Evolutionary conservation across 768 basidiomycete genomes (phyloP), one percentile per base, ranked within the genome.

Genomic region (Termitomyces sp.): DNA sequence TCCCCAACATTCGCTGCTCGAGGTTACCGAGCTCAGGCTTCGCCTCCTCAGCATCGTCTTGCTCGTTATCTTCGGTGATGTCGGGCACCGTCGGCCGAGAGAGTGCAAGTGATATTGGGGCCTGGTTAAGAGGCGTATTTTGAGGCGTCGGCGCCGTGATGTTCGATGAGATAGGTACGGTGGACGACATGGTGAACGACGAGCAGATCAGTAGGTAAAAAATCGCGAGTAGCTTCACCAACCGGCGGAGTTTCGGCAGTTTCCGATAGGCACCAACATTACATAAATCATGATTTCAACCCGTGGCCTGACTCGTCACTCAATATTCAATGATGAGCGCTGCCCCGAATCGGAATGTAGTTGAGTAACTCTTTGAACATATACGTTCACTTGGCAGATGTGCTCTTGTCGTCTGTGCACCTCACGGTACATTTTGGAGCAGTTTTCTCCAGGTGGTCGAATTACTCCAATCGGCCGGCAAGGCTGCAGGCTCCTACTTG

Each of bases 81-180:
- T 90, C 90, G 61, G 92, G 92, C 51, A 92, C 90, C 2, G 90
- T 88, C 9, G 95, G 95, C 65, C 91, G 85, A 45, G 92, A 94
- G 59, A 95, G 80, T 55, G 87, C 90, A 6, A 74, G 59, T 0
- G 87, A 80, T 72, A 96, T 87, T 54, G 92, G 92, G 12, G 90
- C 90, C 63, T 90, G 84, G 53, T 77, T 85, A 59, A 93, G 75
- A 11, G 94, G 95, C 3, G 95, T 96, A 75, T 97, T 96, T 77
- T 92, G 90, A 23, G 94, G 94, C 16, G 94, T 97, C 8, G 94
- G 93, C n/a, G 94, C 93, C 3, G 89, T 86, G 25, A 86, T 75
- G 72, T 83, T 83, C 55, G 73, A 69, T 29, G 77, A 73, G 70
- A 91, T 90, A 65, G 85, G 82, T 53, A 91, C 71, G 68, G 77